phyloP scores from a whole-genome alignment of 192 early-diverging fungal genomes.

The Glomus cerebriforme region DNA sequence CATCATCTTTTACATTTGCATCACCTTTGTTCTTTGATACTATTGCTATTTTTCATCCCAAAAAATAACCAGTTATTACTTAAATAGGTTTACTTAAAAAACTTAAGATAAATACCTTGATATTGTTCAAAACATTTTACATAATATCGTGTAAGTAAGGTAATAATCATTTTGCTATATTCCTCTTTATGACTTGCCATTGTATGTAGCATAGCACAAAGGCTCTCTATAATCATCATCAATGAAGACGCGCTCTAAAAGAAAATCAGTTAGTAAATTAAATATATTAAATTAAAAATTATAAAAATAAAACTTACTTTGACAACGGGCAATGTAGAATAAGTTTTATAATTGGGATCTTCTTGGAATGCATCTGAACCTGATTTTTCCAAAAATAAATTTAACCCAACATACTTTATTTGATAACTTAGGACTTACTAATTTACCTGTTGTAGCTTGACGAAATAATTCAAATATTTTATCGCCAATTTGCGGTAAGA shows the following conservation, averaged over 20 bases:
- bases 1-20: constrained; percentile 14
- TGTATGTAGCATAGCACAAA: constrained; percentile 59
- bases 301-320: constrained; percentile 50
- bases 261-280: constrained; percentile 11
- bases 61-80: constrained; percentile 2
- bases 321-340: constrained; percentile 63
- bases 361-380: constrained; percentile 53
- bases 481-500: constrained; percentile 84
- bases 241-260: constrained; percentile 63
- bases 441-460: constrained; percentile 61
- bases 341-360: constrained; percentile 52
- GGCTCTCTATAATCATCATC: constrained; percentile 59
- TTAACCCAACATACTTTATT: not conserved
- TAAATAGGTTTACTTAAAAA: constrained; percentile 17
- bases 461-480: constrained; percentile 75
- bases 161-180: constrained; percentile 70
- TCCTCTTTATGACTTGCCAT: constrained; percentile 75
- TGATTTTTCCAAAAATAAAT: constrained; percentile 11
- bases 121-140: constrained; percentile 69
- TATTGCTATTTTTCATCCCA: constrained; percentile 8
- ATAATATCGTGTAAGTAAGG: constrained; percentile 63
- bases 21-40: constrained; percentile 26
- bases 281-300: not conserved
- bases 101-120: constrained; percentile 38
- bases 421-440: not conserved